A percentile compares a stretch with the other conserved stretches of the same genome.
Evolutionary conservation across 2,329 filamentous ascomycete species (phyloP).

Genomic region (Monosporascus sp.): DNA sequence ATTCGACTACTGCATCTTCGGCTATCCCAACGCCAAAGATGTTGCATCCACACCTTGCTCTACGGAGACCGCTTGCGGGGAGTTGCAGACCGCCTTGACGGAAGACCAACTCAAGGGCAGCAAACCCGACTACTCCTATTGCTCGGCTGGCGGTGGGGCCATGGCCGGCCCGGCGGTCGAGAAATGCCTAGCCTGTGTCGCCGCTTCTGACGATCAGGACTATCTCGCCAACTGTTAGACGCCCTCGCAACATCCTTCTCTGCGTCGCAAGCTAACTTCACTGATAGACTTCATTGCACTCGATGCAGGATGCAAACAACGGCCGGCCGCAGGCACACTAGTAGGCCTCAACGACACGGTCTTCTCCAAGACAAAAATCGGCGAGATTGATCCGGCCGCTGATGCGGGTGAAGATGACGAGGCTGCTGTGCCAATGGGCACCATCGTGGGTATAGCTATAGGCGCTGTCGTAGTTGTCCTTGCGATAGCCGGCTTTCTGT

Average conservation of each 20-base stretch:
- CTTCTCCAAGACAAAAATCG: conserved; percentile 33
- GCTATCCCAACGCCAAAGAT: conserved; percentile 42
- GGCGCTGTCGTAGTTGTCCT: conserved; percentile 34
- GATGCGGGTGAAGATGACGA: conserved; percentile 7
- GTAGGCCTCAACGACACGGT: conserved; percentile 41
- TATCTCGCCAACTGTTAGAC: conserved; percentile 46
- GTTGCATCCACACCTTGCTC: conserved; percentile 43
- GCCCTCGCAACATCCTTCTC: background rate
- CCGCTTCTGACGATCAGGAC: conserved; percentile 33
- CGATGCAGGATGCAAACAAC: conserved; percentile 45
- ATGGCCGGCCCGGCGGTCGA: conserved; percentile 30
- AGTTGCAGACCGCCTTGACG: conserved; percentile 35
- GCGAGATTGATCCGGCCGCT: conserved; percentile 28
- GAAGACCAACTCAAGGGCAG: conserved; percentile 31
- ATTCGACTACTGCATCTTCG: conserved; percentile 48
- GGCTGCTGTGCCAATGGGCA: conserved; percentile 28
- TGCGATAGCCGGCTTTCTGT: conserved; percentile 32
- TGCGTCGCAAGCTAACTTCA: conserved; percentile 4
- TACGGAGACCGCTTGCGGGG: conserved; percentile 46
- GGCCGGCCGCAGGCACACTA: conserved; percentile 30
- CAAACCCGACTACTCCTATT: conserved; percentile 41
- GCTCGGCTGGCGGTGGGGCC: conserved; percentile 33
- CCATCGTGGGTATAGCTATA: conserved; percentile 40
- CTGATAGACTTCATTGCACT: conserved; percentile 44
- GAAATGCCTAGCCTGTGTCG: conserved; percentile 42